Evolutionary conservation across 345 rosid species (phyloP).

Genomic region (Microthlaspi erraticum): DNA sequence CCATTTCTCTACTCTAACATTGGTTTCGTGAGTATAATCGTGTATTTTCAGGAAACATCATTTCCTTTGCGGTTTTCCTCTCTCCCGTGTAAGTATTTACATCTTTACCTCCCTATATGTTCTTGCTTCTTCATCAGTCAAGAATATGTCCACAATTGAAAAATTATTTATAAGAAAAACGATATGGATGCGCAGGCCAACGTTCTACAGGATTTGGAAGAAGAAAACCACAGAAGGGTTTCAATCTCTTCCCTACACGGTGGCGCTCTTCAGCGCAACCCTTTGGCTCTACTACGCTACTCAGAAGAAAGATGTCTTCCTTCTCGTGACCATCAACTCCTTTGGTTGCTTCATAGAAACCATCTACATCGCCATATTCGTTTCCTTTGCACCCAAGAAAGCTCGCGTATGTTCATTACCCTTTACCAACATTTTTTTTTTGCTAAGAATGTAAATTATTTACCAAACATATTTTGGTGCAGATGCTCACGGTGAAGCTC

Average conservation of each 20-base stretch:
- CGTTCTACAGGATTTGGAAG: conserved; percentile 64
- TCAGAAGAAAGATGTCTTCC: conserved; percentile 57
- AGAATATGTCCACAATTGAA: neutral
- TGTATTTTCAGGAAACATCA: conserved; percentile 59
- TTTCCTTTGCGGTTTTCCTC: conserved; percentile 65
- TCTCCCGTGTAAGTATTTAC: conserved; percentile 72
- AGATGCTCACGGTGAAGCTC: conserved; percentile 57
- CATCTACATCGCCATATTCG: conserved; percentile 58
- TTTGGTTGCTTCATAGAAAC: conserved; percentile 70
- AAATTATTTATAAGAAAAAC: neutral
- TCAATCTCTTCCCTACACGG: conserved; percentile 68
- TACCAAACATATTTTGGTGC: conserved; percentile 27
- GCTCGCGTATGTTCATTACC: conserved; percentile 52
- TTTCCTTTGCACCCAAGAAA: conserved; percentile 57
- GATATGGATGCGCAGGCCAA: conserved; percentile 55
- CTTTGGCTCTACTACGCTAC: conserved; percentile 70
- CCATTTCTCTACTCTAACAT: neutral
- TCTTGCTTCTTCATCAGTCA: conserved; percentile 14
- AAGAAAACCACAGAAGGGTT: conserved; percentile 83
- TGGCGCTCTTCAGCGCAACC: conserved; percentile 71
- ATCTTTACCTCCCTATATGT: conserved; percentile 23
- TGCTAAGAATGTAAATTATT: no score
- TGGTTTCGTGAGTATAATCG: neutral
- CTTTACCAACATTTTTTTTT: neutral
- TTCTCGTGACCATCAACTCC: conserved; percentile 71